These are phyloP conservation scores for Warburgia ugandensis DNA, from an alignment of 164 flowering plant genomes.

Conservation along the genomic window DNA sequence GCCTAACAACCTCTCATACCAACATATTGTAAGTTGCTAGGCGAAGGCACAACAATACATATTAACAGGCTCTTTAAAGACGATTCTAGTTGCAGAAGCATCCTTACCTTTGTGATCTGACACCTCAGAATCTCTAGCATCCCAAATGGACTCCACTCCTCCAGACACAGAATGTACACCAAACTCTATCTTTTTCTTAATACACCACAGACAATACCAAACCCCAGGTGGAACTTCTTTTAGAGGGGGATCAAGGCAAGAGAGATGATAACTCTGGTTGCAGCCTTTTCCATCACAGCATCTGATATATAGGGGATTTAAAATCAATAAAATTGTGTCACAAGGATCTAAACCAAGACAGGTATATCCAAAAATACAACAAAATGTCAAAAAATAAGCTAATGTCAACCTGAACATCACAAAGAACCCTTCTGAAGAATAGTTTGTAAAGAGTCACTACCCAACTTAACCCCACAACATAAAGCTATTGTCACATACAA, in stretches of 20 bases:
- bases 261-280: conserved; percentile 38
- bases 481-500: too few species aligned
- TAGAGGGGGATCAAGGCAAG: conserved; percentile 49
- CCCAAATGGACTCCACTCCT: conserved; percentile 65
- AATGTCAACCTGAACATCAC: too few species aligned
- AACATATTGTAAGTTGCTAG: too few species aligned
- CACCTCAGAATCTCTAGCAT: conserved; percentile 41
- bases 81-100: not conserved
- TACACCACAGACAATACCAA: conserved; percentile 51
- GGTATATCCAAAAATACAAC: not conserved
- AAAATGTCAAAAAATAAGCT: too few species aligned
- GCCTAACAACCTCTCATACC: conserved; percentile 1
- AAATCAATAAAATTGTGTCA: too few species aligned
- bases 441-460: too few species aligned
- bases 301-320: too few species aligned
- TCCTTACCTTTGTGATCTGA: conserved; percentile 32
- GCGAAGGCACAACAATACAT: too few species aligned
- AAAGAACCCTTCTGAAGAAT: too few species aligned
- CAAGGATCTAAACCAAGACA: too few species aligned
- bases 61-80: too few species aligned
- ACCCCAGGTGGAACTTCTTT: conserved; percentile 29
- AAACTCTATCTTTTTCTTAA: conserved; percentile 38
- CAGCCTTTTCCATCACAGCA: conserved; percentile 56
- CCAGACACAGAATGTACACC: conserved; percentile 52
- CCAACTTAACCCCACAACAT: too few species aligned